Percentiles rank a stretch among this genome's conserved stretches.
Conservation (phyloP, 2,329 filamentous ascomycete species). For the Hysterium pulicare region DNA sequence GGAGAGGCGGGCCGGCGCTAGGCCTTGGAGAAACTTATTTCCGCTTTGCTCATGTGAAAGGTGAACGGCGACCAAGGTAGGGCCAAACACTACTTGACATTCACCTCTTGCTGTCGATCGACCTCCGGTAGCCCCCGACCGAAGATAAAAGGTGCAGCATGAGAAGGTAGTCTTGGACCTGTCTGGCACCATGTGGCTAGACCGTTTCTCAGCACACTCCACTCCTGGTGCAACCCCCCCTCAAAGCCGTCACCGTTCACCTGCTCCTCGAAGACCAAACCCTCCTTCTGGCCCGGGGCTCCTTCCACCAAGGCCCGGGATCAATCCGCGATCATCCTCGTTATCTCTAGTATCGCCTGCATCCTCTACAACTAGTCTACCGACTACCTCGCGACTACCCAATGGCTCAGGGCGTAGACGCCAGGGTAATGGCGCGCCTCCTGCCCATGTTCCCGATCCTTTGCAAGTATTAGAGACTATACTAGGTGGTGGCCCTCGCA, state of each 20-base stretch:
- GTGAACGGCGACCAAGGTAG: no score
- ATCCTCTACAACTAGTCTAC: slow-evolving; percentile 73
- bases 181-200: slow-evolving; percentile 73
- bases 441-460: slow-evolving; percentile 62
- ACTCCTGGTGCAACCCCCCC: slow-evolving; percentile 61
- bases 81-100: background rate
- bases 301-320: slow-evolving; percentile 64
- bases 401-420: slow-evolving; percentile 70
- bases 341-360: slow-evolving; percentile 70
- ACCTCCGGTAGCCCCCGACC: no score
- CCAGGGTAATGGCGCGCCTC: slow-evolving; percentile 47
- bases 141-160: no score
- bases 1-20: slow-evolving; percentile 1
- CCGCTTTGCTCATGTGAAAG: no score
- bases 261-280: slow-evolving; percentile 67
- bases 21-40: background rate
- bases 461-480: slow-evolving; percentile 65
- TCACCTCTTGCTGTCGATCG: no score
- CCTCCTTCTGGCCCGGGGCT: slow-evolving; percentile 65
- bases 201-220: slow-evolving; percentile 73
- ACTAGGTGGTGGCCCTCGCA: slow-evolving; percentile 45
- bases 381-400: slow-evolving; percentile 59
- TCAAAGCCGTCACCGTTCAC: slow-evolving; percentile 67
- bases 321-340: slow-evolving; percentile 71
- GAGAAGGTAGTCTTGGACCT: background rate